A percentile compares a stretch with the other conserved stretches of the same genome.
phyloP scores from a whole-genome alignment of 768 basidiomycete species.

The Pisolithus orientalis region DNA sequence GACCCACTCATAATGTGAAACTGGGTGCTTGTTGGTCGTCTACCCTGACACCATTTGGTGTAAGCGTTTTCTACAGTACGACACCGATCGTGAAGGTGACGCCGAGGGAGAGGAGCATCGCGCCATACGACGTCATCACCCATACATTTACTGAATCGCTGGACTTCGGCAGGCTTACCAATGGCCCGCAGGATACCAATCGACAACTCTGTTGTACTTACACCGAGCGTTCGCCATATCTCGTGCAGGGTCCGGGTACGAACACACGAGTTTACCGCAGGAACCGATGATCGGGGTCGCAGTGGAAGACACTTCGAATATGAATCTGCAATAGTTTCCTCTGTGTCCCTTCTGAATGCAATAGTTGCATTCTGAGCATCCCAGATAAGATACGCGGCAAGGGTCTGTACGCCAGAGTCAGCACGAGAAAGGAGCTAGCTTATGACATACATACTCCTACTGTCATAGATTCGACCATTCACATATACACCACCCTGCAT shows the following conservation, averaged over 20 bases:
- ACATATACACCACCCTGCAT: conserved; percentile 42
- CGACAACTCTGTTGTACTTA: conserved; percentile 39
- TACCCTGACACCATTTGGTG: conserved; percentile 1
- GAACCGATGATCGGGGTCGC: conserved; percentile 28
- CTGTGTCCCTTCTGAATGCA: conserved; percentile 24
- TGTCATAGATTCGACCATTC: conserved; percentile 25
- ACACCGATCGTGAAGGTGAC: conserved; percentile 32
- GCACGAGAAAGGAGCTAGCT: neutral
- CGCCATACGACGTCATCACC: conserved; percentile 26
- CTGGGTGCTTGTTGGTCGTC: conserved; percentile 41
- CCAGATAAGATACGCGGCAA: conserved; percentile 31
- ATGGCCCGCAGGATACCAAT: conserved; percentile 38
- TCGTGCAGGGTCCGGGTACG: conserved; percentile 38
- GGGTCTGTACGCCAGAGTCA: conserved; percentile 20
- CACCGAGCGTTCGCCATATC: conserved; percentile 30
- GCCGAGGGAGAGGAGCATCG: conserved; percentile 23
- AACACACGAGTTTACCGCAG: conserved; percentile 37
- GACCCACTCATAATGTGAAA: conserved; percentile 29
- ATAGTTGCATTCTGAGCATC: conserved; percentile 42
- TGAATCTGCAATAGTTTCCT: conserved; percentile 31
- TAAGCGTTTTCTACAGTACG: conserved; percentile 26
- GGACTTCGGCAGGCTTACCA: conserved; percentile 11
- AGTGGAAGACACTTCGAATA: conserved; percentile 38
- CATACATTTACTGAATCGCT: conserved; percentile 27
- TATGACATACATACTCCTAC: conserved; percentile 12